Evolutionary conservation across 108 stramenopile genomes (phyloP).

Genomic region (Stephanodiscus triporus): DNA sequence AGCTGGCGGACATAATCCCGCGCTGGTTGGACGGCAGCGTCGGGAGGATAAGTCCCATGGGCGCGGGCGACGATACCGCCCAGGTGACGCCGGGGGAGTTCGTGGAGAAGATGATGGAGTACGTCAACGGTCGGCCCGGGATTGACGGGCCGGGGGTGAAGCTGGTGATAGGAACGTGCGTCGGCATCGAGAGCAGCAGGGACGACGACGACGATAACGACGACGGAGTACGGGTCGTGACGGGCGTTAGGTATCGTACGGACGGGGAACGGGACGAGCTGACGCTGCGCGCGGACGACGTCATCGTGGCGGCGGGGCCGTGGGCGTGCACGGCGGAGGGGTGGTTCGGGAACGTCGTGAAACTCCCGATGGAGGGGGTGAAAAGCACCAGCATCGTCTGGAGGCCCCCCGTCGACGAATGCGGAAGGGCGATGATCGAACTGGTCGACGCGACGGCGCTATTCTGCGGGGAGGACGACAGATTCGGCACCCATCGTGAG

Average conservation of each 20-base stretch:
- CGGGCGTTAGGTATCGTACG: constrained; percentile 60
- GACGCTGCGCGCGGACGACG: constrained; percentile 57
- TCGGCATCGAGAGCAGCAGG: constrained; percentile 55
- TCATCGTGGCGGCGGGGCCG: constrained; percentile 78
- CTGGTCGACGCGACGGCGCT: constrained; percentile 90
- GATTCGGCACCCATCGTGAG: constrained; percentile 86
- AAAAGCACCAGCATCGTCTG: constrained; percentile 87
- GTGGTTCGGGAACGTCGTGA: constrained; percentile 74
- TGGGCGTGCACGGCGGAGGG: constrained; percentile 83
- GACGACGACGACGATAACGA: constrained; percentile 25
- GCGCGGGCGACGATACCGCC: constrained; percentile 84
- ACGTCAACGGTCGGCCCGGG: constrained; percentile 25
- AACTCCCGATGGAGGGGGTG: constrained; percentile 87
- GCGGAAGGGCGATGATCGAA: constrained; percentile 30
- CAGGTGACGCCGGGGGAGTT: constrained; percentile 87
- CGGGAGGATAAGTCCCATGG: constrained; percentile 69
- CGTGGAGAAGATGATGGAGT: constrained; percentile 76
- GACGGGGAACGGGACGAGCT: constrained; percentile 28
- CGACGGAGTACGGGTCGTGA: constrained; percentile 38
- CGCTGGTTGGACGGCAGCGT: constrained; percentile 75
- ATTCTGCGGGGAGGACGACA: constrained; percentile 95
- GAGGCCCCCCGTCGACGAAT: constrained; percentile 60
- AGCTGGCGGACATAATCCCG: constrained; percentile 51
- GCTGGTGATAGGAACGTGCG: constrained; percentile 73
- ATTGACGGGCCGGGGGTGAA: too few species aligned